These are phyloP conservation scores for Sedum album DNA, from an alignment of 164 flowering plant species.

Conservation along the genomic window DNA sequence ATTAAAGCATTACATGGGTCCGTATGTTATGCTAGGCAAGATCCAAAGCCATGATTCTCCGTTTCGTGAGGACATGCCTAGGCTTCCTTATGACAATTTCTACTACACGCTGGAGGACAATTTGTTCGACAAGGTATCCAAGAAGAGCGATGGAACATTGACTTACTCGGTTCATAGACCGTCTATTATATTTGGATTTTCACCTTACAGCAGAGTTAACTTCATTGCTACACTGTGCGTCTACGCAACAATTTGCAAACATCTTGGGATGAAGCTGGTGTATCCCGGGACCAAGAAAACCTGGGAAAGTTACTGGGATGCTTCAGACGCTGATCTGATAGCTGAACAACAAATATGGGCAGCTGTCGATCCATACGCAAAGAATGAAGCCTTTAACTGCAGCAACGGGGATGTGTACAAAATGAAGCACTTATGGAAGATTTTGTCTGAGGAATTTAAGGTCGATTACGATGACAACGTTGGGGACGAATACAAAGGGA, in stretches of 20 bases:
- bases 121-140: slow-evolving; percentile 13
- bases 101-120: slow-evolving; percentile 28
- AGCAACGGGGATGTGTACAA: slow-evolving; percentile 42
- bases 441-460: slow-evolving; percentile 20
- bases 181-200: slow-evolving; percentile 29
- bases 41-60: slow-evolving; percentile 19
- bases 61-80: slow-evolving; percentile 17
- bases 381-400: slow-evolving; percentile 38
- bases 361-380: slow-evolving; percentile 26
- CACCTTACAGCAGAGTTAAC: slow-evolving; percentile 29
- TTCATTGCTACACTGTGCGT: slow-evolving; percentile 21
- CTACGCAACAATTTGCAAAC: slow-evolving; percentile 39
- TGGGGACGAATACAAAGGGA: neutral
- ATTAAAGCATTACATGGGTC: slow-evolving; percentile 20
- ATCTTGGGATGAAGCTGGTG: slow-evolving; percentile 22
- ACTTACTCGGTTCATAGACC: slow-evolving; percentile 39
- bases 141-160: slow-evolving; percentile 14
- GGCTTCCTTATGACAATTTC: slow-evolving; percentile 13
- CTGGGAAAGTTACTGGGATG: slow-evolving; percentile 30
- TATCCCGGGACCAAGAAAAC: slow-evolving; percentile 26
- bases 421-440: slow-evolving; percentile 36
- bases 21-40: slow-evolving; percentile 5
- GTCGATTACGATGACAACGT: slow-evolving; percentile 14
- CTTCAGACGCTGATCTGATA: slow-evolving; percentile 35
- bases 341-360: slow-evolving; percentile 51